phyloP scores from a whole-genome alignment of 2,329 filamentous ascomycete species.

The Penicillium sp. region DNA sequence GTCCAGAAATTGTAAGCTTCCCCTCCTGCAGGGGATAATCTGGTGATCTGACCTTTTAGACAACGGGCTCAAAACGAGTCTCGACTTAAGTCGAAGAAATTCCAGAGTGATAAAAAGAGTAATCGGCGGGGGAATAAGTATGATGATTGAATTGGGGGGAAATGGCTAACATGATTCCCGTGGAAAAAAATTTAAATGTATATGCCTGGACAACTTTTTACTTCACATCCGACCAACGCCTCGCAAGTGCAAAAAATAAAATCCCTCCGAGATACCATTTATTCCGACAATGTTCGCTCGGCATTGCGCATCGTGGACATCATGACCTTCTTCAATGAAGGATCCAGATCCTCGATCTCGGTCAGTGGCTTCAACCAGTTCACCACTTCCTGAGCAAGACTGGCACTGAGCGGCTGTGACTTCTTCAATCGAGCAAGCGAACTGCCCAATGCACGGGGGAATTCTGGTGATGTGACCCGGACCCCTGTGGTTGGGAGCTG shows the following conservation, averaged over 20 bases:
- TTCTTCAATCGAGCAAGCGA: conserved; percentile 64
- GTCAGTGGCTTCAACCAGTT: conserved; percentile 50
- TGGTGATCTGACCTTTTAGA: conserved; percentile 30
- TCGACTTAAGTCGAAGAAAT: conserved; percentile 59
- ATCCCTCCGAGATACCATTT: conserved; percentile 6
- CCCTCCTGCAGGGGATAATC: neutral
- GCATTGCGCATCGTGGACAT: conserved; percentile 38
- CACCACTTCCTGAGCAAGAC: conserved; percentile 49
- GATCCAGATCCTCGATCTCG: conserved; percentile 50
- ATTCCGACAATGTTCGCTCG: conserved; percentile 30
- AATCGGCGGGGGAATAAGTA: conserved; percentile 47
- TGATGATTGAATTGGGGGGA: conserved; percentile 33
- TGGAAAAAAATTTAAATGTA: neutral
- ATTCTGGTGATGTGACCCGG: conserved; percentile 63
- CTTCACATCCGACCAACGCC: conserved; percentile 29
- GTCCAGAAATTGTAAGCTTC: conserved; percentile 54
- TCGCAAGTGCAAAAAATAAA: conserved; percentile 8
- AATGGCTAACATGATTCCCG: conserved; percentile 11
- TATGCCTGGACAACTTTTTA: conserved; percentile 13
- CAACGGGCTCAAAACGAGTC: conserved; percentile 59
- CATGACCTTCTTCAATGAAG: conserved; percentile 55
- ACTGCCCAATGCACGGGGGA: conserved; percentile 68
- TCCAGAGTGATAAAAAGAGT: conserved; percentile 62
- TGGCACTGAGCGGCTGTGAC: conserved; percentile 40
- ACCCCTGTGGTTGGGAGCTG: conserved; percentile 69